Evolutionary conservation across 2,329 filamentous ascomycete species (phyloP), one percentile per base, ranked within the genome.

Genomic region (Aspergillus fumigatus): DNA sequence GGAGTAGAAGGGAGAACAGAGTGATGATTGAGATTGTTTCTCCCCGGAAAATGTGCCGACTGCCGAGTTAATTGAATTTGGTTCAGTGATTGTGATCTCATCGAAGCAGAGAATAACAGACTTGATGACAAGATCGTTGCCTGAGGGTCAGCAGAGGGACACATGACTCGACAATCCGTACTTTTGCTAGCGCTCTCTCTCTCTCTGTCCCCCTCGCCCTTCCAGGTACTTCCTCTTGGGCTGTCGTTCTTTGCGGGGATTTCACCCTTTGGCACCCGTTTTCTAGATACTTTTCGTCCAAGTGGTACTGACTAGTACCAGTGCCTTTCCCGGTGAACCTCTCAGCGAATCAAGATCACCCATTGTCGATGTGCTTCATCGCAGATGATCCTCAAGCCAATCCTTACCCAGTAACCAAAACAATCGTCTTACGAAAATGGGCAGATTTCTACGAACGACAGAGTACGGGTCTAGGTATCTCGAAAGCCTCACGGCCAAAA

Each of bases 41-140:
- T 38, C 32, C 32, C 50, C 59, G 59, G 59, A 59, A 55, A 56
- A 51, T 48, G 57, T 61, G 59, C 59, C 59, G 59, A 55, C 50
- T 35, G 51, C 49, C 29, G 43, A 38, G 38, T 43, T 40, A 26
- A 50, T 19, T 43, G 49, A 26, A 48, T 40, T 40, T 21, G 48
- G 5, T 17, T 26, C 40, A 50, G 29, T 25, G 45, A n/a, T 17
- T 17, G 32, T 38, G 32, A 38, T 38, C 14, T 38, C 32, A 38
- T 38, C 6, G 14, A 7, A 38, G 32, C 29, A 38, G 32, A 17
- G 32, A 38, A 35, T 35, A 35, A 35, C 7, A 32, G 5, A 14
- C 11, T 32, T 17, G 17, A 17, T 3, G 32, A 38, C 5, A 1
- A 38, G 32, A 17, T 38, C 17, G 32, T 38, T 17, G 32, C 14